These are phyloP conservation scores for Apiospora pterosperma DNA, from an alignment of 2,329 filamentous ascomycete genomes.

Conservation along the genomic window DNA sequence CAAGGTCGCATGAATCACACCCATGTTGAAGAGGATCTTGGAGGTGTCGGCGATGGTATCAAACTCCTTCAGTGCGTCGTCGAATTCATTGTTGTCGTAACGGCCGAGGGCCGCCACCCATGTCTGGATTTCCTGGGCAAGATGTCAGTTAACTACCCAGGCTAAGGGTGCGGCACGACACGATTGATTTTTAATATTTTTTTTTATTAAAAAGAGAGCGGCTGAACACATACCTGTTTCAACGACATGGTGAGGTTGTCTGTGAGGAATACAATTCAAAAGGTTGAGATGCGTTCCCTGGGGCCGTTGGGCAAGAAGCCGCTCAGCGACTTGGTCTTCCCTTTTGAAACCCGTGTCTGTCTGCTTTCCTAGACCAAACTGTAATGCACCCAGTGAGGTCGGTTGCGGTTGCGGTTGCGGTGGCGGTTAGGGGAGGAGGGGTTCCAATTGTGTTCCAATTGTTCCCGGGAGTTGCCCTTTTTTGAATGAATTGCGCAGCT, in stretches of 20 bases:
- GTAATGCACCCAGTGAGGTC: background rate
- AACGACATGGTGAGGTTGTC: constrained; percentile 24
- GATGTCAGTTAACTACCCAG: constrained; percentile 1
- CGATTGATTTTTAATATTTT: constrained; percentile 6
- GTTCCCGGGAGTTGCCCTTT: background rate
- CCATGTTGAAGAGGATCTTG: constrained; percentile 98
- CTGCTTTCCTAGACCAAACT: background rate
- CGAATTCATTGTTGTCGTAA: constrained; percentile 98
- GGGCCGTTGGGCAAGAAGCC: background rate
- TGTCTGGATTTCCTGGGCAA: constrained; percentile 86
- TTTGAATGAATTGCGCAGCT: background rate
- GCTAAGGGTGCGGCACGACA: too few species aligned
- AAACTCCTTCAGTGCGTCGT: constrained; percentile 80
- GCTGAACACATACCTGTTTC: constrained; percentile 24
- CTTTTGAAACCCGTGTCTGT: background rate
- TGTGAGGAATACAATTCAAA: background rate
- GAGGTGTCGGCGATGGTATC: constrained; percentile 89
- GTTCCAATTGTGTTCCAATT: background rate
- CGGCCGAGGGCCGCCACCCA: constrained; percentile 89
- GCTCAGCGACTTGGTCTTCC: constrained; percentile 9
- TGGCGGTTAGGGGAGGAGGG: background rate
- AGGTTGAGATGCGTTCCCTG: background rate
- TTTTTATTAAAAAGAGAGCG: background rate
- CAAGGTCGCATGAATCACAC: constrained; percentile 93
- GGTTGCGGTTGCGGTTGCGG: background rate